Evolutionary conservation across 2,329 filamentous ascomycete species (phyloP).

Genomic region (Penicillium sp.): DNA sequence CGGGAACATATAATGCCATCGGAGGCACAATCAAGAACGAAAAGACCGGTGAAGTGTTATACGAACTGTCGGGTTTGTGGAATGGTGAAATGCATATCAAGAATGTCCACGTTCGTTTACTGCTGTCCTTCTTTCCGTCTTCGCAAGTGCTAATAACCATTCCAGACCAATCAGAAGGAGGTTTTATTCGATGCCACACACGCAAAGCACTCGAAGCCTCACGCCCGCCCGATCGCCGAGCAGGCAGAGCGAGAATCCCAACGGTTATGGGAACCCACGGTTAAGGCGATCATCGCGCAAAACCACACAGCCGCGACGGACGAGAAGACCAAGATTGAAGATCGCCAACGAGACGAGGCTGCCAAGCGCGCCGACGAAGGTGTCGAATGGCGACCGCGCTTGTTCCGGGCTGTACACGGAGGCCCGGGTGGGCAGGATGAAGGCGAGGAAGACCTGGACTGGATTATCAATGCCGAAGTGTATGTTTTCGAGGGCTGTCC

Average conservation of each 20-base stretch:
- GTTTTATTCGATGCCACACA: conserved; percentile 84
- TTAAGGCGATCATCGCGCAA: conserved; percentile 75
- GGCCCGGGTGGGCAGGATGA: conserved; percentile 72
- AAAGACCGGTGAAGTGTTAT: conserved; percentile 82
- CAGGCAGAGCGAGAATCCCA: conserved; percentile 91
- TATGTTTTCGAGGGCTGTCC: conserved; percentile 47
- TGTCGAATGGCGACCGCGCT: conserved; percentile 81
- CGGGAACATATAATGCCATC: conserved; percentile 94
- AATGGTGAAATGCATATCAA: conserved; percentile 94
- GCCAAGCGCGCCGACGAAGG: conserved; percentile 75
- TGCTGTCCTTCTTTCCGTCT: neutral
- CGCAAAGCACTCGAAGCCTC: conserved; percentile 74
- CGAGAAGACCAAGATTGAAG: conserved; percentile 95
- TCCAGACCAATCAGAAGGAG: conserved; percentile 82
- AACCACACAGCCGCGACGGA: conserved; percentile 90
- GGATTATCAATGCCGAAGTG: conserved; percentile 89
- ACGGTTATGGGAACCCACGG: conserved; percentile 79
- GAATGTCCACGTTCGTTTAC: conserved; percentile 60
- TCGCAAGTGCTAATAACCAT: conserved; percentile 12
- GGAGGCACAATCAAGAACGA: conserved; percentile 88
- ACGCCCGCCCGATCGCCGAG: conserved; percentile 75
- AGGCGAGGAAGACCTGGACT: conserved; percentile 87
- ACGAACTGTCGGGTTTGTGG: conserved; percentile 90
- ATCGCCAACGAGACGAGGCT: conserved; percentile 86
- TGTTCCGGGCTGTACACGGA: conserved; percentile 76